Evolutionary conservation across 192 early-diverging fungal genomes (phyloP), one percentile per base, ranked within the genome.

Genomic region (Mortierella claussenii): DNA sequence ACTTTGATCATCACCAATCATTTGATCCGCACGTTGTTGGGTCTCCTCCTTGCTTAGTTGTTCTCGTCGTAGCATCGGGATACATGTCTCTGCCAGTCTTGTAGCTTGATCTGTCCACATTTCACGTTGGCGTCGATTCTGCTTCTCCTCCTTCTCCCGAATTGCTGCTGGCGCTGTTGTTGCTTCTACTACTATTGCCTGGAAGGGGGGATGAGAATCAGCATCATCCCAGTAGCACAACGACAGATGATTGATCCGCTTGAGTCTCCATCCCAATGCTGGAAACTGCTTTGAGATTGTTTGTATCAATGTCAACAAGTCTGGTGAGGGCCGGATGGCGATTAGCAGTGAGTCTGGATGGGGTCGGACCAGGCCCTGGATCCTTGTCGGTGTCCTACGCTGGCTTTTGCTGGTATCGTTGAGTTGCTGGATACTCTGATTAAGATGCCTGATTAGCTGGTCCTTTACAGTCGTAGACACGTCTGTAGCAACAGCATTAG

Each of bases 241-340:
- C 3, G 73, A 76, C 30, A 76, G 44, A 21, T 76, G 73, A 26
- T 76, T 67, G 17, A 67, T 67, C 23, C 21, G 20, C 18, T 76
- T 76, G 15, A 33, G 31, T 12, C 73, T 61, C 4, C 66, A 53
- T 0, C 59, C 59, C 13, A 76, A 21, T n/a, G 55, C 73, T 50
- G 73, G 73, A 47, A 76, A 62, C 2, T 28, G 21, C 8, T 21
- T 4, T 0, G 18, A 20, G 23, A 53, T 27, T 4, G 3, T 8
- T 24, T 37, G 37, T 9, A 50, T 42, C 45, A 67, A 27, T 1
- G 47, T 9, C 24, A 42, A 8, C 0, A 76, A 46, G 1, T n/a
- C 3, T 2, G 49, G 40, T 13, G 73, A 31, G 3, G 73, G 64
- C 10, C 30, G n/a, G 32, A 75, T 42, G 0, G 63, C 49, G n/a